phyloP scores from a whole-genome alignment of 2,329 filamentous ascomycete species.

The Phoma sp. region DNA sequence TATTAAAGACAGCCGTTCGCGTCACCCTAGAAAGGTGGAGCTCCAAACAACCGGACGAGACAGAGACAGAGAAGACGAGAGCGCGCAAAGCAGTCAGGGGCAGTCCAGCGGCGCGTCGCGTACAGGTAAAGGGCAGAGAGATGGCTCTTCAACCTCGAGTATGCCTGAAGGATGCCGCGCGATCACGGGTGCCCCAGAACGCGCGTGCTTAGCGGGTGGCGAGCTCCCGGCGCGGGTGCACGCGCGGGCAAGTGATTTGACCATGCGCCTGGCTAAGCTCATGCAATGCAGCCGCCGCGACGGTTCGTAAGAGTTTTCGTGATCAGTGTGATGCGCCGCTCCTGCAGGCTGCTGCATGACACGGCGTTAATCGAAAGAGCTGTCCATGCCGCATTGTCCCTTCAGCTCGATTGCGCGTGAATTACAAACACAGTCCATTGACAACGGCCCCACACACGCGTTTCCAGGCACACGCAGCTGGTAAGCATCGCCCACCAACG shows the following conservation, averaged over 20 bases:
- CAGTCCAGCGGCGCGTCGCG: slow-evolving; percentile 26
- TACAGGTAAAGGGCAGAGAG: slow-evolving; percentile 16
- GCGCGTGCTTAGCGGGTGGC: slow-evolving; percentile 27
- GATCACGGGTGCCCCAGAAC: slow-evolving; percentile 26
- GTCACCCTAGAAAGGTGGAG: slow-evolving; percentile 11
- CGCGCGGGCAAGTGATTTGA: slow-evolving; percentile 20
- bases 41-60: slow-evolving; percentile 9
- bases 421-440: slow-evolving; percentile 4
- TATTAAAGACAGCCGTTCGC: slow-evolving; percentile 14
- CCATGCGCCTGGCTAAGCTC: slow-evolving; percentile 16
- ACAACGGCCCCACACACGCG: slow-evolving; percentile 11
- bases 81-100: slow-evolving; percentile 15
- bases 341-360: slow-evolving; percentile 17
- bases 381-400: not conserved
- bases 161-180: slow-evolving; percentile 29
- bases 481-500: not conserved
- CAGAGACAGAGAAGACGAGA: slow-evolving; percentile 1
- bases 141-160: slow-evolving; percentile 15
- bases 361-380: slow-evolving; percentile 5
- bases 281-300: slow-evolving; percentile 27
- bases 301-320: slow-evolving; percentile 21
- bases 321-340: slow-evolving; percentile 4
- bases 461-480: slow-evolving; percentile 2
- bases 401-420: slow-evolving; percentile 3
- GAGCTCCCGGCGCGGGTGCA: slow-evolving; percentile 16